Conservation (phyloP, 345 rosid species). For the Eucalyptus polyanthemos region DNA sequence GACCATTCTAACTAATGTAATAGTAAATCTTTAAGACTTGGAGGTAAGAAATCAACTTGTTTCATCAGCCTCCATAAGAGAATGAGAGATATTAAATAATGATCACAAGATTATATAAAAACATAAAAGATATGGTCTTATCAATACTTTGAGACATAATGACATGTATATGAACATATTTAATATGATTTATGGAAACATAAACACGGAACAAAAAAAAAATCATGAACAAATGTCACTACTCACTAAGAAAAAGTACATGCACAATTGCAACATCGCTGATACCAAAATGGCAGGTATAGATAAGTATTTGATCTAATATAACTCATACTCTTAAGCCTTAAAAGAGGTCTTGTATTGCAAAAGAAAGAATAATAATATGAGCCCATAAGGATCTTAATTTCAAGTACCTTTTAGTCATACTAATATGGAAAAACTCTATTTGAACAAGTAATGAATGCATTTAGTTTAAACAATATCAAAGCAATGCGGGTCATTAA, state of each 20-base stretch:
- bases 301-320: background rate
- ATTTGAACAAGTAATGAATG: background rate
- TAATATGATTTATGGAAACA: background rate
- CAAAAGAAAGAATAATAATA: too few relatives aligned
- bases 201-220: background rate
- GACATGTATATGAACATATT: too few relatives aligned
- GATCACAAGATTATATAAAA: background rate
- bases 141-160: too few relatives aligned
- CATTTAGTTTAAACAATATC: background rate
- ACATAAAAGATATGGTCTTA: background rate
- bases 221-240: rapidly evolving
- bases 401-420: too few relatives aligned
- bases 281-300: background rate
- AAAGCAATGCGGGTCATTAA: background rate
- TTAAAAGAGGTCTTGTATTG: too few relatives aligned
- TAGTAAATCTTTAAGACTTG: background rate
- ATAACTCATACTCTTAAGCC: too few relatives aligned
- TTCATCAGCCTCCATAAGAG: too few relatives aligned
- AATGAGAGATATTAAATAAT: background rate
- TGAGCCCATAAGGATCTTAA: too few relatives aligned
- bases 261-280: rapidly evolving
- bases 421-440: too few relatives aligned
- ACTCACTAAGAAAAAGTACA: background rate
- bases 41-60: background rate
- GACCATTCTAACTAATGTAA: too few relatives aligned